These are phyloP conservation scores for Barnettozyma vustinii DNA, from an alignment of 805 yeast genomes.

Conservation along the genomic window DNA sequence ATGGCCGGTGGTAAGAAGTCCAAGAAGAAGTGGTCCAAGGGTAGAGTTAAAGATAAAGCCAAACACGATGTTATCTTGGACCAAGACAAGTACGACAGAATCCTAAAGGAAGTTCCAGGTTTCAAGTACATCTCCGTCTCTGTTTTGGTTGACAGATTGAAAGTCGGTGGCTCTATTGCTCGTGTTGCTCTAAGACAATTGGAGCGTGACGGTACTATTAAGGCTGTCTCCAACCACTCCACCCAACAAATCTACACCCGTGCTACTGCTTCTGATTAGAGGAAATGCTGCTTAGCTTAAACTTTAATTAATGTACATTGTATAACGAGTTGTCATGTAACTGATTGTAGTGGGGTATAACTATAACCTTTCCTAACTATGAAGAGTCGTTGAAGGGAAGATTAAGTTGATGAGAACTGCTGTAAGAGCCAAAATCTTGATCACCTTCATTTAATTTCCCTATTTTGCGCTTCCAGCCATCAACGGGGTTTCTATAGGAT, in stretches of 20 bases:
- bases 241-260: conserved; percentile 94
- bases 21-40: conserved; percentile 99
- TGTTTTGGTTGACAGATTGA: conserved; percentile 97
- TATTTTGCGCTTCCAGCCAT: no score
- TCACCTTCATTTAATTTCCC: no score
- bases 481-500: background rate
- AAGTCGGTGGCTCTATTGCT: conserved; percentile 98
- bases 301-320: conserved; percentile 24
- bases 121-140: conserved; percentile 98
- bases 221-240: conserved; percentile 91
- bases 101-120: conserved; percentile 98
- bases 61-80: conserved; percentile 95
- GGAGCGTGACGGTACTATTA: conserved; percentile 91
- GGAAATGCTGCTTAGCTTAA: conserved; percentile 21
- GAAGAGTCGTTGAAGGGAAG: no score
- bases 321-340: conserved; percentile 16
- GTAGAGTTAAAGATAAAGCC: conserved; percentile 99
- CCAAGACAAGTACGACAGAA: conserved; percentile 98
- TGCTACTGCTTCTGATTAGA: conserved; percentile 64
- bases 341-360: background rate
- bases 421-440: no score
- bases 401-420: no score
- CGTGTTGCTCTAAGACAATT: conserved; percentile 96
- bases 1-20: conserved; percentile 99
- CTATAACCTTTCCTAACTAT: no score